Base-by-base conservation (phyloP, 2,329 filamentous ascomycete genomes). In the Sordariomycetes sp. region DNA sequence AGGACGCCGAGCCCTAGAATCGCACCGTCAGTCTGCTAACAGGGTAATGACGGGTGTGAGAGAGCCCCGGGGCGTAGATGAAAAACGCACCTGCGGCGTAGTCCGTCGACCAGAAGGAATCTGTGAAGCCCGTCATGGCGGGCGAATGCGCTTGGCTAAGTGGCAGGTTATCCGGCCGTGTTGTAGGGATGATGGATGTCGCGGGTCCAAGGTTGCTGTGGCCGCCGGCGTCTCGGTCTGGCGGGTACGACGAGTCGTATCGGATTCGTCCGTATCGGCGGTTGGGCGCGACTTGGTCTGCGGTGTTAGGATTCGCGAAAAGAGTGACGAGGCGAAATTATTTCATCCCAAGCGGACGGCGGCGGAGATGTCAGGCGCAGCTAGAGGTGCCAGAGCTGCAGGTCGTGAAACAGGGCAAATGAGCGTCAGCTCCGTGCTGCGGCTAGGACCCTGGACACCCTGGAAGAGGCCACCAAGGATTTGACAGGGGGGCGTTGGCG, bases 21-120 rank as follows among this genome's bases (percentile, higher is more conserved):
- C 60, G 56, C 36, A 45, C 22, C 51, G 58, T 64, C 48, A 64
- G 60, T 53, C 42, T 52, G 25, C 22, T 24, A 12, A 13, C n/a
- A 24, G 17, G 22, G 28, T 8, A 32, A 32, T 32, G 42, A 20
- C 22, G n/a, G 45, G 45, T 24, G 22, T 12, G 45, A 20, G 20
- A 24, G n/a, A n/a, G n/a, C n/a, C 20, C 5, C 5, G n/a, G 8
- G 12, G 20, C 17, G 10, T 20, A 24, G 22, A 13, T 32, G 52
- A 52, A 13, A 17, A 59, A 67, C 80, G 70, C 75, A 88, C 87
- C 91, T 77, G 89, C 90, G 69, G 92, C 92, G 79, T 97, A 97
- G 80, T 99, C 94, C 69, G 84, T 83, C 61, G 94, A 96, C 94
- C 94, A 99, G 76, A 99, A 97, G 55, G 91, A 96, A 74, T 92